Percentiles rank a stretch among this genome's conserved stretches.
Evolutionary conservation across 2,329 filamentous ascomycete genomes (phyloP).

Genomic region (Aspergillus sp.): DNA sequence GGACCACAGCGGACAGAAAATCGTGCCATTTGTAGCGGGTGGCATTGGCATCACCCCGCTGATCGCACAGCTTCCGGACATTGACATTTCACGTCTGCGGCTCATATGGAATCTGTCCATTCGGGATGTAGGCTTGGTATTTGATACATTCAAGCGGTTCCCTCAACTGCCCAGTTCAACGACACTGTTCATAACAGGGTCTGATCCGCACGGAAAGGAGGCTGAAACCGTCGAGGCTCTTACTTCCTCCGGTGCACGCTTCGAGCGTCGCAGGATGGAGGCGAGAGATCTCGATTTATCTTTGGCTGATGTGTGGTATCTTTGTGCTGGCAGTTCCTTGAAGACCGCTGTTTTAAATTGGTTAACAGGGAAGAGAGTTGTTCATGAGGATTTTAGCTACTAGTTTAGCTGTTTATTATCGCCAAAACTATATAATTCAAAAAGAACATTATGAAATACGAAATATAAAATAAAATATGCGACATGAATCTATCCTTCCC

Average conservation of each 20-base stretch:
- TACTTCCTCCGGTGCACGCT: constrained; percentile 19
- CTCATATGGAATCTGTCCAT: constrained; percentile 65
- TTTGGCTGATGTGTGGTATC: constrained; percentile 49
- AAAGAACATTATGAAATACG: too few relatives aligned
- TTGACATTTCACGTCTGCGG: constrained; percentile 46
- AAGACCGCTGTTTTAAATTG: constrained; percentile 48
- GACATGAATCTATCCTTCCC: too few relatives aligned
- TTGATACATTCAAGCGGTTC: constrained; percentile 53
- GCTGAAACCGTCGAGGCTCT: constrained; percentile 36
- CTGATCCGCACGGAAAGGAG: constrained; percentile 7
- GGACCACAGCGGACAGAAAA: constrained; percentile 18
- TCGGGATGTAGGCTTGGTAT: constrained; percentile 59
- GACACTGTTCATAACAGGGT: constrained; percentile 62
- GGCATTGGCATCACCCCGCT: constrained; percentile 82
- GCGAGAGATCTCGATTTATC: constrained; percentile 42
- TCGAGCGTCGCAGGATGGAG: constrained; percentile 44
- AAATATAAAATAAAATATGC: too few relatives aligned
- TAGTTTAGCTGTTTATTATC: constrained; percentile 22
- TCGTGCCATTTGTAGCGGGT: constrained; percentile 64
- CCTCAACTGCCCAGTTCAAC: constrained; percentile 50
- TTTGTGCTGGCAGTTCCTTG: constrained; percentile 53
- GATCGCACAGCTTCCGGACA: constrained; percentile 59
- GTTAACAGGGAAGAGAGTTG: constrained; percentile 51
- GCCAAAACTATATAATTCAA: too few relatives aligned
- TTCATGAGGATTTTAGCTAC: constrained; percentile 60